phyloP scores from a whole-genome alignment of 2,329 filamentous ascomycete genomes.

The Alternaria hordeiaustralica region DNA sequence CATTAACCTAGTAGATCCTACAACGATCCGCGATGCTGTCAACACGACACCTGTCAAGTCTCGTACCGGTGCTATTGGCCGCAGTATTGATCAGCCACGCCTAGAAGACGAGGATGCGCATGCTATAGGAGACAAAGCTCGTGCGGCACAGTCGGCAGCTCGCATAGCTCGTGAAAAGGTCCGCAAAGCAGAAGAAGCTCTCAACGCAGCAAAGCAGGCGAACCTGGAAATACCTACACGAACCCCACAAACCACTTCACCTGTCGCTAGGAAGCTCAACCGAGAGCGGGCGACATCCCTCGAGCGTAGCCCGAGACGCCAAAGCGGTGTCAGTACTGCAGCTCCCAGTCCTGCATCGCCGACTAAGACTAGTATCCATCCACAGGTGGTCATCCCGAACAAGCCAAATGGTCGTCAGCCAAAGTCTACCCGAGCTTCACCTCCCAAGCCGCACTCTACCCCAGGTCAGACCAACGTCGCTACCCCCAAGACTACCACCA shows the following conservation, averaged over 20 bases:
- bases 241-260: neutral
- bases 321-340: conserved; percentile 8
- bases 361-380: neutral
- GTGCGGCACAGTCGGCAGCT: neutral
- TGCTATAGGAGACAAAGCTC: neutral
- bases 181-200: neutral
- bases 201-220: neutral
- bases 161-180: neutral
- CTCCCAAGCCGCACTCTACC: neutral
- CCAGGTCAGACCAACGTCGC: neutral
- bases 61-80: neutral
- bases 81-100: neutral
- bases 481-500: neutral
- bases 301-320: conserved; percentile 6
- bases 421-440: too few relatives aligned
- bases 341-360: conserved; percentile 1
- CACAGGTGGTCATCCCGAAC: neutral
- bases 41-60: conserved; percentile 18
- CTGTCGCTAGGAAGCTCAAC: conserved; percentile 1
- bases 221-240: neutral
- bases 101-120: neutral
- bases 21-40: conserved; percentile 12
- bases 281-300: conserved; percentile 2
- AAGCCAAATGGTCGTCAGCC: neutral
- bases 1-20: neutral